A percentile compares a stretch with the other conserved stretches of the same genome.
Evolutionary conservation across 2,329 filamentous ascomycete species (phyloP).

Genomic region (Torrubiella hemipterigena): DNA sequence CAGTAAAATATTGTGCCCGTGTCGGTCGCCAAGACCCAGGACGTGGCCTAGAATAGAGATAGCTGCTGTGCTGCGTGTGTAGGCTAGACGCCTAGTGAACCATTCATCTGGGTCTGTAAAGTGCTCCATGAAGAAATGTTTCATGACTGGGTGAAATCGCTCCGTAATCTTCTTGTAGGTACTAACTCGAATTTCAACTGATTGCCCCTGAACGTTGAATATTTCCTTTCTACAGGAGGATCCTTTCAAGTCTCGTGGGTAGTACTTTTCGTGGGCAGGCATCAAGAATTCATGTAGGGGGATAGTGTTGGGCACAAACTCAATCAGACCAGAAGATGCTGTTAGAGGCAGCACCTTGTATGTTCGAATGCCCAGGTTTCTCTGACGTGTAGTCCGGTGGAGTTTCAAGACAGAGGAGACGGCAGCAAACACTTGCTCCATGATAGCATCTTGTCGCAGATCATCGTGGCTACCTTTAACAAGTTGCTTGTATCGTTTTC

Average conservation of each 20-base stretch:
- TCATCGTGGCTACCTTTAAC: conserved; percentile 96
- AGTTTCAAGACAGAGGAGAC: conserved; percentile 82
- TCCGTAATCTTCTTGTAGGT: conserved; percentile 70
- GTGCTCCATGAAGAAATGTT: conserved; percentile 93
- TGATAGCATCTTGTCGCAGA: conserved; percentile 90
- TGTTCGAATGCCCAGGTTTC: conserved; percentile 80
- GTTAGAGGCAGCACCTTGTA: conserved; percentile 95
- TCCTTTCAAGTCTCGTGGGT: conserved; percentile 71
- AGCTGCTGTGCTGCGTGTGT: conserved; percentile 84
- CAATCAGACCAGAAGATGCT: conserved; percentile 77
- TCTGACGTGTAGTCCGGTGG: conserved; percentile 76
- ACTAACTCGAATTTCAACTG: conserved; percentile 57
- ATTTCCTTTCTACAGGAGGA: conserved; percentile 72
- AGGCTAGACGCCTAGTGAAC: conserved; percentile 81
- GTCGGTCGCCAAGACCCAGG: conserved; percentile 82
- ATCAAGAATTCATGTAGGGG: conserved; percentile 86
- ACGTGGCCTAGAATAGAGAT: conserved; percentile 93
- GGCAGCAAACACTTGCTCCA: conserved; percentile 98
- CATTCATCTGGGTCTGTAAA: conserved; percentile 93
- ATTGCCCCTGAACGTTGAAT: conserved; percentile 55
- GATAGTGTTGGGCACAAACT: conserved; percentile 90
- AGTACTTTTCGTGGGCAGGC: conserved; percentile 78
- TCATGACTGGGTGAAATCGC: conserved; percentile 83
- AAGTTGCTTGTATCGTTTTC: conserved; percentile 72
- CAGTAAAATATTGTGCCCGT: conserved; percentile 93